phyloP scores from a whole-genome alignment of 2,329 filamentous ascomycete genomes.

The Colletotrichum lentis region DNA sequence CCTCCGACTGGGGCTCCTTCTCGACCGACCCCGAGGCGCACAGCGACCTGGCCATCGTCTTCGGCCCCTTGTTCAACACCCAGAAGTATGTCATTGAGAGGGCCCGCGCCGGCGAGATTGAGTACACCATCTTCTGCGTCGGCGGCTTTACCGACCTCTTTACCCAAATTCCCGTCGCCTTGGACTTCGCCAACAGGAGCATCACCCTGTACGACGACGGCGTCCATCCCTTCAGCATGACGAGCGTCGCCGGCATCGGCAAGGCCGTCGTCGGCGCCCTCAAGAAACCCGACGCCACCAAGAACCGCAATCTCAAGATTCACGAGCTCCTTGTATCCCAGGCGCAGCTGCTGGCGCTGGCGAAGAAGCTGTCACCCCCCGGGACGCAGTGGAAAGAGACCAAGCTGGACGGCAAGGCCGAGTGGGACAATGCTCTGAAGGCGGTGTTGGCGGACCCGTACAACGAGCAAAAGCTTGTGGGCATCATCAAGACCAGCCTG shows the following conservation, averaged over 20 bases:
- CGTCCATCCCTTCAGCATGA: conserved; percentile 54
- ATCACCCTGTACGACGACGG: conserved; percentile 61
- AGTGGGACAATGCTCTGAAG: not conserved
- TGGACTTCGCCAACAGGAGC: conserved; percentile 22
- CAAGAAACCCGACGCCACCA: conserved; percentile 55
- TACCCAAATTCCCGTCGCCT: conserved; percentile 40
- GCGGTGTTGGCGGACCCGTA: not conserved
- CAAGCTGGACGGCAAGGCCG: conserved; percentile 10
- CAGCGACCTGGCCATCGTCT: conserved; percentile 57
- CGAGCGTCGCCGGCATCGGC: conserved; percentile 56
- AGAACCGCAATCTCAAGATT: conserved; percentile 62
- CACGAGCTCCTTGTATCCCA: conserved; percentile 60
- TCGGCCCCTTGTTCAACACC: conserved; percentile 57
- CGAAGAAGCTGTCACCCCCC: conserved; percentile 39
- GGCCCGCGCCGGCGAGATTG: conserved; percentile 52
- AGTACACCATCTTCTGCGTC: conserved; percentile 64
- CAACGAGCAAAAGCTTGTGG: not conserved
- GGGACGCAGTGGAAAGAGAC: conserved; percentile 26
- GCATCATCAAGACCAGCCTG: conserved; percentile 2
- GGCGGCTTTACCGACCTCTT: conserved; percentile 69
- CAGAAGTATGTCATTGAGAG: conserved; percentile 53
- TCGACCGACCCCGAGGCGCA: conserved; percentile 35
- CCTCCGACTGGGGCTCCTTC: conserved; percentile 62
- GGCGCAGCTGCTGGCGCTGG: conserved; percentile 55
- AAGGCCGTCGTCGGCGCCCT: conserved; percentile 58